phyloP scores from a whole-genome alignment of 306 rosid species.

The Bauhinia variegata region DNA sequence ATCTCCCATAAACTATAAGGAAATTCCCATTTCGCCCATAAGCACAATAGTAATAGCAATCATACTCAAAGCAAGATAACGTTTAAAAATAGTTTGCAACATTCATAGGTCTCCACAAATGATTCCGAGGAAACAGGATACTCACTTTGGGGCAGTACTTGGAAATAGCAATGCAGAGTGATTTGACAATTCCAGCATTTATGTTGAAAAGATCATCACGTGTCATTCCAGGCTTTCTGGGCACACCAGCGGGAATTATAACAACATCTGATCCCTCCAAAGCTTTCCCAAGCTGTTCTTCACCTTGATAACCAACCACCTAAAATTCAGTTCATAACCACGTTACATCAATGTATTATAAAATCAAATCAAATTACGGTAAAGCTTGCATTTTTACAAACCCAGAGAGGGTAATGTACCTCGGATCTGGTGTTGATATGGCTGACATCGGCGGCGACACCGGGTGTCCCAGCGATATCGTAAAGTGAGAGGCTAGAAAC shows the following conservation, averaged over 20 bases:
- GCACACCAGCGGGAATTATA: conserved; percentile 95
- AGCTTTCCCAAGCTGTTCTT: conserved; percentile 67
- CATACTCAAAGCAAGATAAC: conserved; percentile 5
- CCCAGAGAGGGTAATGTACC: conserved; percentile 44
- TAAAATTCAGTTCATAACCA: conserved; percentile 30
- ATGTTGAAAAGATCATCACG: conserved; percentile 98
- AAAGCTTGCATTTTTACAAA: not conserved
- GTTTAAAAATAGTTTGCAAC: conserved; percentile 1
- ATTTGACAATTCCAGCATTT: conserved; percentile 91
- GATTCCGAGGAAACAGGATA: conserved; percentile 23
- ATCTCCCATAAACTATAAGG: not conserved
- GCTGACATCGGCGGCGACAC: conserved; percentile 97
- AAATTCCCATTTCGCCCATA: conserved; percentile 13
- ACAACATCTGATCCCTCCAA: conserved; percentile 92
- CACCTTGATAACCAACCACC: conserved; percentile 81
- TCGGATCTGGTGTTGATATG: conserved; percentile 94
- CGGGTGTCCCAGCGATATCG: conserved; percentile 93
- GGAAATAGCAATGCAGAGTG: conserved; percentile 68
- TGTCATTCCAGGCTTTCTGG: conserved; percentile 98
- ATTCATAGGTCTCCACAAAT: not conserved
- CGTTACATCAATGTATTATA: not conserved
- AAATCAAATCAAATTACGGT: not conserved
- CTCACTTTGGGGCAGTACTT: conserved; percentile 91
- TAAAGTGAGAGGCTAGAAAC: conserved; percentile 84
- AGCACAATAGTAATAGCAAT: not conserved